Evolutionary conservation across 495 filamentous ascomycete genomes (phyloP).

Genomic region (Penicillium silybi): DNA sequence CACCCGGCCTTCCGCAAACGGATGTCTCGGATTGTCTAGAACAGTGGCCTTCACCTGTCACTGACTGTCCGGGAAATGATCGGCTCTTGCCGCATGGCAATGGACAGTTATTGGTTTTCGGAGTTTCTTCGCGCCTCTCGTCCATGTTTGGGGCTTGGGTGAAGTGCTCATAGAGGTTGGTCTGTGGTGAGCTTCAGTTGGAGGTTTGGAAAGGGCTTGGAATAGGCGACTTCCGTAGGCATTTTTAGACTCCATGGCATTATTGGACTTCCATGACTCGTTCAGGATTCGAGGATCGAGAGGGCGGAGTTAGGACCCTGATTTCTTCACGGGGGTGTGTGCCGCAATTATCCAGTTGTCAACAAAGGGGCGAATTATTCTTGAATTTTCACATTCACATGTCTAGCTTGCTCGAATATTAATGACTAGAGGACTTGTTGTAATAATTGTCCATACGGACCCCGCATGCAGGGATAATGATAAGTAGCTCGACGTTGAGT

Average conservation of each 20-base stretch:
- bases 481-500: too few relatives aligned
- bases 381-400: background rate
- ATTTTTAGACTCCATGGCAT: background rate
- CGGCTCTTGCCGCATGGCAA: background rate
- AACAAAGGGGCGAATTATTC: background rate
- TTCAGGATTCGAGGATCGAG: background rate
- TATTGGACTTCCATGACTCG: background rate
- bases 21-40: slow-evolving; percentile 1
- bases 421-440: too few relatives aligned
- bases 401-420: too few relatives aligned
- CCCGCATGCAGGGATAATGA: too few relatives aligned
- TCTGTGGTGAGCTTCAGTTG: background rate
- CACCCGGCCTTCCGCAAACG: slow-evolving; percentile 9
- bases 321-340: background rate
- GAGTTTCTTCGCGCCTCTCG: background rate
- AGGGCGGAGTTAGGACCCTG: background rate
- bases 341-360: background rate
- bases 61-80: slow-evolving; percentile 3
- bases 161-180: background rate
- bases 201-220: too few relatives aligned
- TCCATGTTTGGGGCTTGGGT: background rate
- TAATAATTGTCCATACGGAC: too few relatives aligned
- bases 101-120: background rate
- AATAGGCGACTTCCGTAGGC: background rate
- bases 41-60: background rate